Evolutionary conservation across 139 green algal species (phyloP).

Genomic region (Volvox africanus): DNA sequence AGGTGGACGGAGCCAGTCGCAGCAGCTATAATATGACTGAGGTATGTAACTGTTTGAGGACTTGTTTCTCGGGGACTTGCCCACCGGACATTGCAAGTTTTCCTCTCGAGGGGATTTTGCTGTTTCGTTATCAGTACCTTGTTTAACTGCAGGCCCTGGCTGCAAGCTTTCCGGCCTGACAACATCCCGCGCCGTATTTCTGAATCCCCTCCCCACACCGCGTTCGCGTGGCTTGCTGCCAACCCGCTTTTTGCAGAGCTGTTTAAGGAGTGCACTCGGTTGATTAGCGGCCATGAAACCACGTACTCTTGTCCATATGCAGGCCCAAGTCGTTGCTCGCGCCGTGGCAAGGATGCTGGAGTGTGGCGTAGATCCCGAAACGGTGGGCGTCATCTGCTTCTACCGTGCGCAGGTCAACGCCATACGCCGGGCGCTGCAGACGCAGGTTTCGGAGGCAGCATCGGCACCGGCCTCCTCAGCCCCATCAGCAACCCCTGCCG

Average conservation of each 20-base stretch:
- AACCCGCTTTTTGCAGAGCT: no score
- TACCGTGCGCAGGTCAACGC: conserved; percentile 78
- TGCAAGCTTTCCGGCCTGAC: no score
- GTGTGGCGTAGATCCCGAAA: conserved; percentile 25
- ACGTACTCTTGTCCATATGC: no score
- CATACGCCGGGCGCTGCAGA: conserved; percentile 19
- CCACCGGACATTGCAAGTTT: no score
- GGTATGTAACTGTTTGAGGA: conserved; percentile 30
- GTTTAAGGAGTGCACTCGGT: no score
- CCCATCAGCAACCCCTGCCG: not conserved
- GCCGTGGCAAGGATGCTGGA: conserved; percentile 56
- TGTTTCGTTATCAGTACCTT: no score
- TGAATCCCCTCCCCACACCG: no score
- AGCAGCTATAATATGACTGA: conserved; percentile 74
- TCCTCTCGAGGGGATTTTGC: no score
- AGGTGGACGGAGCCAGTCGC: conserved; percentile 40
- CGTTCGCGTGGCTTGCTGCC: not conserved
- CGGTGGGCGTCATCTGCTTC: conserved; percentile 87
- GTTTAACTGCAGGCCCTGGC: no score
- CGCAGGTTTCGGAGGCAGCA: conserved; percentile 31
- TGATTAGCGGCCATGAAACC: no score
- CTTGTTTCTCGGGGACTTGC: no score
- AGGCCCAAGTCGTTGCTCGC: conserved; percentile 61
- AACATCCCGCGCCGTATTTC: no score
- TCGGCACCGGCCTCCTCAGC: not conserved